Percentiles rank a stretch among this genome's conserved stretches.
These are phyloP conservation scores for Chara braunii DNA, from an alignment of 139 green algal species.

Conservation along the genomic window DNA sequence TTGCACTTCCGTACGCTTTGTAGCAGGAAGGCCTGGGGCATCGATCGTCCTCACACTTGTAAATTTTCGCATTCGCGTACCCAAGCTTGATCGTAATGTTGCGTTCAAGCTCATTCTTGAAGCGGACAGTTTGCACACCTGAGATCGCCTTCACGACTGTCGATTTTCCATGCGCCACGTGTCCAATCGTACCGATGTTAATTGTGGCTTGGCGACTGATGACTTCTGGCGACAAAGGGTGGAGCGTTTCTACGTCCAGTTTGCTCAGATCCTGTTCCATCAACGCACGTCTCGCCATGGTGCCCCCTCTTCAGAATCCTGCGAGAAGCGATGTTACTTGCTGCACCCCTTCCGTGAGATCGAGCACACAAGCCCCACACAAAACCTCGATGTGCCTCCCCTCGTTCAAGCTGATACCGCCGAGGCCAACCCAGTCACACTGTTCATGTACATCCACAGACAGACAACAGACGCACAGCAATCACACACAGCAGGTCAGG, in stretches of 20 bases:
- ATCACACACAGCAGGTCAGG: no score
- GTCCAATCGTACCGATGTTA: slow-evolving; percentile 97
- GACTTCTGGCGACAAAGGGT: slow-evolving; percentile 86
- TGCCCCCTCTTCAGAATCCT: no score
- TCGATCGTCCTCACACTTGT: slow-evolving; percentile 67
- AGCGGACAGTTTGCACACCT: slow-evolving; percentile 94
- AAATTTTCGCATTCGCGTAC: slow-evolving; percentile 98
- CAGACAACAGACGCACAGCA: no score
- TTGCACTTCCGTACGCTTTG: slow-evolving; percentile 72
- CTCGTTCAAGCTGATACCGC: no score
- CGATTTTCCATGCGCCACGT: slow-evolving; percentile 97
- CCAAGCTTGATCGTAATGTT: slow-evolving; percentile 99
- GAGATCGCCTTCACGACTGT: slow-evolving; percentile 98
- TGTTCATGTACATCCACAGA: no score
- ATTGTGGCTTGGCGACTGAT: slow-evolving; percentile 96
- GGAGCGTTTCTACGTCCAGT: slow-evolving; percentile 77
- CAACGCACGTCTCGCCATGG: no score
- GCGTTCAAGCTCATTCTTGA: slow-evolving; percentile 99
- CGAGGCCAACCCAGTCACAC: no score
- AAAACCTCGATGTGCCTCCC: no score
- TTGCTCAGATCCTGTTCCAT: slow-evolving; percentile 70
- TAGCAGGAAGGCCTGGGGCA: slow-evolving; percentile 67
- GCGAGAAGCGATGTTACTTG: no score
- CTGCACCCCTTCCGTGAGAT: no score
- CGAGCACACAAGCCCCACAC: no score